Base-by-base conservation (phyloP, 73 alveolate species). In the Effrenium voratum region DNA sequence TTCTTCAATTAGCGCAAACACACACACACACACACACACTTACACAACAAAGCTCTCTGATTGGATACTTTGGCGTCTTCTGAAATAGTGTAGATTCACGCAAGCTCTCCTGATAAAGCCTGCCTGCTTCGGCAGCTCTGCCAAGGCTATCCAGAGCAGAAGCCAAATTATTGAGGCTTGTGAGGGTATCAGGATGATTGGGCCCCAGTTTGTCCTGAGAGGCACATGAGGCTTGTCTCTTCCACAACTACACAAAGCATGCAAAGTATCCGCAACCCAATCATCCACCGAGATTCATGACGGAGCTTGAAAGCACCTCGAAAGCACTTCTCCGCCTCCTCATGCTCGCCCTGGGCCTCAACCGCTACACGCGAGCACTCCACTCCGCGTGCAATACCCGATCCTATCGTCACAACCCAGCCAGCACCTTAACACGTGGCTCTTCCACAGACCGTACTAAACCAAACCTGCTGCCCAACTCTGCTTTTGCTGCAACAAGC, bases 251-350 rank as follows among this genome's bases (percentile, higher is more conserved):
- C 34, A 1, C 13, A 70, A 36, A 10, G 82, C 36, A n/a, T 30
- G 68, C 68, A n/a, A n/a, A n/a, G n/a, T 30, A 30, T 30, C 82
- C 36, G 24, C 45, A 30, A 36, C 32, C 45, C 82, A 16, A 36
- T 70, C 82, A 12, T 19, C 28, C 26, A 6, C 83, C 57, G 41
- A 34, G 97, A 0, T 28, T 38, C 97, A 50, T 90, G 87, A 3
- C 97, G 97, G 44, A 75, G 47, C 76, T 90, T 90, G 87, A 66
- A 90, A 5, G 97, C 97, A 4, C 68, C 97, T 47, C 97, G 44
- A 75, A 90, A 90, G 87, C 97, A 90, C 36, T 90, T 90, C 87
- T 90, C 97, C 16, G 97, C 97, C 49, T 90, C 97, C 40, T 90
- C 68, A 76, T 66, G 68, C 52, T 90, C 97, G 13, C 97, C 97